These are phyloP conservation scores for Phytophthora ramorum DNA, from an alignment of 352 stramenopile species.

Conservation along the genomic window DNA sequence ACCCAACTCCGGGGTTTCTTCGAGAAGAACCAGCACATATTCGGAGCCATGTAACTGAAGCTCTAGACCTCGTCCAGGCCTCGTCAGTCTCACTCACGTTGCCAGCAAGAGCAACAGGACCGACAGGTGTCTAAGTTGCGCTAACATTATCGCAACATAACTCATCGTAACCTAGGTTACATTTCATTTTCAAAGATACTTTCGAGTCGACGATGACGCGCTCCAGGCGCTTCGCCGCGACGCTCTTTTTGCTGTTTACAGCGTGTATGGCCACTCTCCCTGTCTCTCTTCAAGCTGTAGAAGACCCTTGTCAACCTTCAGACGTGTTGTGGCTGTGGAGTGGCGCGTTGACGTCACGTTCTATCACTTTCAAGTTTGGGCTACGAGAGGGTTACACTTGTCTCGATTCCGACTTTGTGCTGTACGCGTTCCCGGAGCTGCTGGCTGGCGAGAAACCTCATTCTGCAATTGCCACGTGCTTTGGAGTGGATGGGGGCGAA, in stretches of 20 bases:
- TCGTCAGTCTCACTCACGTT: not conserved
- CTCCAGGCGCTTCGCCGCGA: conserved; percentile 1
- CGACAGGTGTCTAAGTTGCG: not conserved
- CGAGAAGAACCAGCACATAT: conserved; percentile 3
- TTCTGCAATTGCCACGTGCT: conserved; percentile 49
- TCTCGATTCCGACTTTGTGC: conserved; percentile 53
- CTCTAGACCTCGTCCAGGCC: not conserved
- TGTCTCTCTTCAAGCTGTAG: not conserved
- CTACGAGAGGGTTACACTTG: conserved; percentile 63
- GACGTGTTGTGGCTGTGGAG: conserved; percentile 83
- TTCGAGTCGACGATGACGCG: conserved; percentile 3
- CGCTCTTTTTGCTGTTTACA: conserved; percentile 22
- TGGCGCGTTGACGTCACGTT: conserved; percentile 68
- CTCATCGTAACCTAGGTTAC: conserved; percentile 5
- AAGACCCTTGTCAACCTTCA: conserved; percentile 35
- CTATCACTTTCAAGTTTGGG: conserved; percentile 76
- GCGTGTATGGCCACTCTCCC: not conserved
- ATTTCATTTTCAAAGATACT: conserved; percentile 7
- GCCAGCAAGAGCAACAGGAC: conserved; percentile 3
- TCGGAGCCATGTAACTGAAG: not conserved
- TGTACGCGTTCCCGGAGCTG: conserved; percentile 64
- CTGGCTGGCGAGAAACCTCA: conserved; percentile 53
- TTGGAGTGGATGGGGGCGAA: conserved; percentile 34
- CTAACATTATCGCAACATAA: not conserved
- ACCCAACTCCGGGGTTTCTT: conserved; percentile 21